Base-by-base conservation (phyloP, 1,284 basidiomycete species). In the Cutaneotrichosporon cutaneum region DNA sequence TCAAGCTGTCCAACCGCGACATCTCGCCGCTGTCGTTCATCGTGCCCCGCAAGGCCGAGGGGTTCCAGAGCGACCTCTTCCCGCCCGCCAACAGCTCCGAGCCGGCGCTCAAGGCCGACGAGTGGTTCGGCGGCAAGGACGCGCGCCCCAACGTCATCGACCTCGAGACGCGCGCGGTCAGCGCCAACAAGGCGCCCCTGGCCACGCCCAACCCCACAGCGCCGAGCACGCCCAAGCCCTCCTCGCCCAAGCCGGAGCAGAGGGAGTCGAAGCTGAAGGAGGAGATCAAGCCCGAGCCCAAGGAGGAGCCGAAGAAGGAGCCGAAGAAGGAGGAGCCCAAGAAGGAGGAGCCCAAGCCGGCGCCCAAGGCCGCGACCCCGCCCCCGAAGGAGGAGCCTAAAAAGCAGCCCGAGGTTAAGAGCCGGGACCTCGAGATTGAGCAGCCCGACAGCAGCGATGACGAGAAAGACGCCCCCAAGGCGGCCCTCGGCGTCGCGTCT, bases 1-100 rank as follows among this genome's bases (percentile, higher is more conserved):
- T 92, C 86, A 99, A 99, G 81, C 85, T 97, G 30, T 85, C 88
- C 4, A 87, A 85, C 1, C 82, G 82, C 24, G 82, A 83, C 35
- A 86, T 97, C 63, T 93, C 97, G 76, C 90, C 94, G 3, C 89
- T 98, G 70, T 87, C 87, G 1, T 98, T 97, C 81, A 89, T 94
- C 71, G 93, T 97, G 21, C 95, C 94, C 13, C 86, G 94, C 68
- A 94, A 90, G 68, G 72, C 77, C 18, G 78, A 80, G 60, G 72
- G 68, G 45, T 80, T 80, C 76, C 78, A 80, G 64, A 67, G 74
- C 18, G 78, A 80, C 79, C 95, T 99, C 75, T 98, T 87, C 85
- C 94, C 95, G 1, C 90, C 90, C 18, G 95, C 92, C 1, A 87
- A 88, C 0, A 91, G 91, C 10, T 78, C 83, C 52, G 89, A 94